Base-by-base conservation (phyloP, 495 filamentous ascomycete species). In the Evansstolkia leycettana region DNA sequence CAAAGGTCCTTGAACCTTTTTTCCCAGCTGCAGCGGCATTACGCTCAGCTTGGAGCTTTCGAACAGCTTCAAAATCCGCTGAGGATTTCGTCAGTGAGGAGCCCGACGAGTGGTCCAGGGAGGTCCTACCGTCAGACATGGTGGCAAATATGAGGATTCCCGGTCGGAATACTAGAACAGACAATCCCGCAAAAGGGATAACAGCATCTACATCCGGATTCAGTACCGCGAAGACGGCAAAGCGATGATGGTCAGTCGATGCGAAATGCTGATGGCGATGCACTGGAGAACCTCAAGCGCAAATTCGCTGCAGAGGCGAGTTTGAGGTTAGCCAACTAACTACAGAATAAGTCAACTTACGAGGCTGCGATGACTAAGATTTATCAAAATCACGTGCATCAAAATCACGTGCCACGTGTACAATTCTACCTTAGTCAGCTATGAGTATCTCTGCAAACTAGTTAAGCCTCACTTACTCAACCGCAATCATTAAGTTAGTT, bases 1-100 rank as follows among this genome's bases (percentile, higher is more conserved):
- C 85, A 60, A 89, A 87, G 57, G 78, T 78, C 65, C 78, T 82
- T 47, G 81, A 84, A 67, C 84, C 82, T 67, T 90, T 89, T 62
- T 83, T 86, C 47, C 73, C 69, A 55, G 77, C 75, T 46, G 82
- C 75, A 54, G 74, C 70, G 51, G 83, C 82, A 67, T 94, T 94
- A 54, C 89, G 87, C 80, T 94, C 88, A 52, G 78, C 76, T 61
- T 94, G 85, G 43, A 86, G 78, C 67, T 73, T 78, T 58, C 74
- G 74, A 51, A 92, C 75, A 51, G 79, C 67, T 45, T 87, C 82
- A 59, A 93, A 86, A 50, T 90, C 85, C 52, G 80, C 79, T 79
- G 38, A 15, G 39, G 31, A 24, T 29, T 33, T 23, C 10, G 43
- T 62, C 23, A 62, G 51, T 35, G 56, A 46, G 14, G 33, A 34